Evolutionary conservation across 2,329 filamentous ascomycete genomes (phyloP), one percentile per base, ranked within the genome.

Genomic region (Colletotrichum trifolii): DNA sequence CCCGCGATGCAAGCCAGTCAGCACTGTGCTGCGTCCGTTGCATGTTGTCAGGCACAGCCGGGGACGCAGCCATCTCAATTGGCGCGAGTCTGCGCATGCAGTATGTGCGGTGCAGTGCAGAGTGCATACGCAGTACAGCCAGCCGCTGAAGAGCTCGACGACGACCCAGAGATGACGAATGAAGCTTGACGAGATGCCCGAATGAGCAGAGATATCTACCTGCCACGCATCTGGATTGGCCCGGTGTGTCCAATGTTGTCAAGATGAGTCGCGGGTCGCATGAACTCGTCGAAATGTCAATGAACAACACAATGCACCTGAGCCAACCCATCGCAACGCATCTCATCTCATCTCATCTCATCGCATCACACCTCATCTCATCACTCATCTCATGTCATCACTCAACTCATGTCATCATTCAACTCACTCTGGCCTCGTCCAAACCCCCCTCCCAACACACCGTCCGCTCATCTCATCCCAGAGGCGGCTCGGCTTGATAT

Each of bases 81-180:
- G 17, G 42, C 48, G 15, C 15, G 38, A 25, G 25, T 54, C 38
- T 43, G 49, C 36, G 43, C 47, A 47, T 40, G 34, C 25, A 5
- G 25, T 25, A 5, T 5, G 25, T 40, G 34, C 25, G 25, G 34
- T 25, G 17, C 17, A 17, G 17, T 17, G 17, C 17, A 17, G 17
- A 17, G 17, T 17, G 10, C 57, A 61, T 36, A 38, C 45, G 42
- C 59, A 49, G 25, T 13, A 25, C 49, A 38, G 33, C 42, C 43
- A 64, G 50, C 61, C 56, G 56, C 56, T 60, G 50, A 64, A 64
- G 61, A 63, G 47, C 12, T 15, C 12, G 25, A 25, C 25, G 25
- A 25, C 25, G 25, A 25, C 25, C 3, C 25, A 4, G 4, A 25
- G 25, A 25, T 25, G 4, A 25, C 4, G 25, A 25, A 25, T 25